phyloP scores from a whole-genome alignment of 2,329 filamentous ascomycete genomes.

The Blumeria hordei region DNA sequence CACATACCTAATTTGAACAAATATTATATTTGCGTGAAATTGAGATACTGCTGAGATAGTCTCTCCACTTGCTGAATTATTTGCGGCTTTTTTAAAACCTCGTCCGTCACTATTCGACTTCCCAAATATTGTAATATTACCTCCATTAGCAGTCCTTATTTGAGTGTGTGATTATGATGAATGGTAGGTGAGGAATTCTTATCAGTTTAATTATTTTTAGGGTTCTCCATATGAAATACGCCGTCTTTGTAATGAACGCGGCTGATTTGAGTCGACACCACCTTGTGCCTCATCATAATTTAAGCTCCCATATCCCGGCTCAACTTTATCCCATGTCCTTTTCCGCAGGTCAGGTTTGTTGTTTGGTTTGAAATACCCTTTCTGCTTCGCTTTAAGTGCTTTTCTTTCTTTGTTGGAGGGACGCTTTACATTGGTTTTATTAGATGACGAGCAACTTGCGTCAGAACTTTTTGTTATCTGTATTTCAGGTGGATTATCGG shows the following conservation, averaged over 20 bases:
- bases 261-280: slow-evolving; percentile 6
- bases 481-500: slow-evolving; percentile 1
- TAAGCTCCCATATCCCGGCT: slow-evolving; percentile 31
- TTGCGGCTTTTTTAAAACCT: too few species aligned
- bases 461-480: slow-evolving; percentile 8
- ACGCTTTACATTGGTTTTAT: not conserved
- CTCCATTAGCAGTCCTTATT: too few species aligned
- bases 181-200: too few species aligned
- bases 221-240: slow-evolving; percentile 23
- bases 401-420: slow-evolving; percentile 9
- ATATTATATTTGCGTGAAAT: too few species aligned
- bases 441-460: not conserved
- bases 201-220: not conserved
- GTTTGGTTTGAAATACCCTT: slow-evolving; percentile 17
- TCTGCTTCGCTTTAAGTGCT: slow-evolving; percentile 8
- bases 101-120: too few species aligned
- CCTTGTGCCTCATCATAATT: slow-evolving; percentile 28
- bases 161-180: too few species aligned
- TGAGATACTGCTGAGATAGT: too few species aligned
- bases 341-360: slow-evolving; percentile 37
- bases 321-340: slow-evolving; percentile 42
- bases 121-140: too few species aligned
- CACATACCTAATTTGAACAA: too few species aligned
- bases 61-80: too few species aligned
- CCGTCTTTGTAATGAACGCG: slow-evolving; percentile 18